phyloP scores from a whole-genome alignment of 1,139 yeast genomes.

The Candida sojae region DNA sequence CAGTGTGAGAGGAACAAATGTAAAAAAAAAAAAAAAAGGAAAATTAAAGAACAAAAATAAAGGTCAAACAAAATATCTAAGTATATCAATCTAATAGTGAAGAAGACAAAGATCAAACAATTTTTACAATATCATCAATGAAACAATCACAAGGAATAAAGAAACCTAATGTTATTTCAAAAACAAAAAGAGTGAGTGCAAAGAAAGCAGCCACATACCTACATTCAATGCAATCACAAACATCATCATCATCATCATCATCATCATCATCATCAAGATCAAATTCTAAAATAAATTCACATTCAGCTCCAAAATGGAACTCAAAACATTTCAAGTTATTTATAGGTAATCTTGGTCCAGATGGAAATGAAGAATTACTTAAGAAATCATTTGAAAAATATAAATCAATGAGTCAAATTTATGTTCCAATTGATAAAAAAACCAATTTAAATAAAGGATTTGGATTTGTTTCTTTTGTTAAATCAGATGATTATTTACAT shows the following conservation, averaged over 20 bases:
- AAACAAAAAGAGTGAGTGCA: slow-evolving; percentile 9
- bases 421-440: slow-evolving; percentile 52
- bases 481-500: slow-evolving; percentile 61
- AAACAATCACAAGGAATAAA: slow-evolving; percentile 12
- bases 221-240: slow-evolving; percentile 18
- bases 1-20: neutral
- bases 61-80: neutral
- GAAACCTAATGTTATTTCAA: slow-evolving; percentile 12
- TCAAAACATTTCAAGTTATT: slow-evolving; percentile 70
- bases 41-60: no score
- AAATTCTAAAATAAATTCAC: neutral
- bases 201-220: slow-evolving; percentile 44
- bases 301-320: slow-evolving; percentile 56
- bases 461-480: slow-evolving; percentile 69
- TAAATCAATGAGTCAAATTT: slow-evolving; percentile 52
- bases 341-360: slow-evolving; percentile 74
- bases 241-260: slow-evolving; percentile 3
- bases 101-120: neutral
- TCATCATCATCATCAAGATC: neutral
- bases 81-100: neutral
- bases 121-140: slow-evolving; percentile 4
- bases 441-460: slow-evolving; percentile 58
- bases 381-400: slow-evolving; percentile 52
- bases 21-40: slow-evolving; percentile 1
- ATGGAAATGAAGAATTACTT: slow-evolving; percentile 60